Percentiles rank a stretch among this genome's conserved stretches.
These are phyloP conservation scores for Pterothamnion heteromorphum DNA, from an alignment of 31 red algal genomes.

Conservation along the genomic window DNA sequence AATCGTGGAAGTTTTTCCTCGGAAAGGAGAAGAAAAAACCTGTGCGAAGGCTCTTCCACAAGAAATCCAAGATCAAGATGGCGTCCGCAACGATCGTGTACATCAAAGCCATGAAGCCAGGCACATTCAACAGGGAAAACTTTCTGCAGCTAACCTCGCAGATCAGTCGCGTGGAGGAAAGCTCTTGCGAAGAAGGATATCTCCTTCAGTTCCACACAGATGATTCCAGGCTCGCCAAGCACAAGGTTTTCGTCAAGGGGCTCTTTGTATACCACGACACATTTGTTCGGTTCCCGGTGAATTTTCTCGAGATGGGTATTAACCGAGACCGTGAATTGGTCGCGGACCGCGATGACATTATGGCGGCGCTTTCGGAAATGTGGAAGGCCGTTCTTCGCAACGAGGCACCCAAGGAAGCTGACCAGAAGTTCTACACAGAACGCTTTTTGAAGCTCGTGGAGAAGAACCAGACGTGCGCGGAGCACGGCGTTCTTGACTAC, in stretches of 20 bases:
- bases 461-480: too few species aligned
- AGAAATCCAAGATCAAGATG: not conserved
- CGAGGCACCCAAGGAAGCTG: too few species aligned
- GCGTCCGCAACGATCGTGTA: not conserved
- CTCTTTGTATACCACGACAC: not conserved
- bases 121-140: not conserved
- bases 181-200: not conserved
- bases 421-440: too few species aligned
- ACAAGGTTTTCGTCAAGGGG: not conserved
- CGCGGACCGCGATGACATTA: too few species aligned
- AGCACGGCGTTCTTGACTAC: too few species aligned
- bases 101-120: not conserved
- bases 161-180: not conserved
- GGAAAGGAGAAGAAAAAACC: not conserved
- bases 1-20: not conserved
- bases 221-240: too few species aligned
- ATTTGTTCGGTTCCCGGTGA: not conserved
- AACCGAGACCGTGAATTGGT: constrained; percentile 3
- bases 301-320: not conserved
- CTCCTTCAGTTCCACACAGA: too few species aligned
- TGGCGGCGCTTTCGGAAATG: too few species aligned
- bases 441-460: too few species aligned
- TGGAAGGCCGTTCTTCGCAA: too few species aligned
- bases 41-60: not conserved
- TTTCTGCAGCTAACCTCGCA: not conserved